phyloP scores from a whole-genome alignment of 306 rosid genomes.

The Gynostemma pentaphyllum region DNA sequence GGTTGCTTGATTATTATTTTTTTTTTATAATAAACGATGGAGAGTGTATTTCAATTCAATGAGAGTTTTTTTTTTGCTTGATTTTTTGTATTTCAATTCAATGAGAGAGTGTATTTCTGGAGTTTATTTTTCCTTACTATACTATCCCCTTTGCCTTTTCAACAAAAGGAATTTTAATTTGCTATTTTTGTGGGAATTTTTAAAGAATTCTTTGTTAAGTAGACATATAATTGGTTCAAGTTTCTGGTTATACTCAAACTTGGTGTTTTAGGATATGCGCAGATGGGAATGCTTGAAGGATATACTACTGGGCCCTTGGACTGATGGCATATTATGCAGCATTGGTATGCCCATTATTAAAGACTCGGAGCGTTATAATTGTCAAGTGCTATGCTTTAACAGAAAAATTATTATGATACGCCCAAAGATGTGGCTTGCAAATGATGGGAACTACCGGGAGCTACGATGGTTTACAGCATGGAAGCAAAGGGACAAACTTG shows the following conservation, averaged over 20 bases:
- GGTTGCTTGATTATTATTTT: too few species aligned
- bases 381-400: constrained; percentile 69
- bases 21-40: too few species aligned
- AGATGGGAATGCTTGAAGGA: constrained; percentile 97
- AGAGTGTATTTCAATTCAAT: too few species aligned
- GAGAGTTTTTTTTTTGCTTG: too few species aligned
- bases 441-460: constrained; percentile 94
- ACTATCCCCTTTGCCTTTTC: background rate
- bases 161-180: background rate
- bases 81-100: too few species aligned
- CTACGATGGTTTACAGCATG: constrained; percentile 96
- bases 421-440: constrained; percentile 92
- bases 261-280: constrained; percentile 16
- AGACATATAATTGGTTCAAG: background rate
- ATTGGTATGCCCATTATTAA: constrained; percentile 88
- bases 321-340: constrained; percentile 82
- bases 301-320: constrained; percentile 68
- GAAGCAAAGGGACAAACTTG: constrained; percentile 66
- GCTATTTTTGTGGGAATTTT: background rate
- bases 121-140: too few species aligned
- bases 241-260: background rate
- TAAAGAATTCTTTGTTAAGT: too few species aligned
- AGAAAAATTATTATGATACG: constrained; percentile 75
- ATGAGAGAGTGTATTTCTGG: too few species aligned
- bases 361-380: constrained; percentile 82